Conservation (phyloP, 208 protist genomes). For the Tetramitus jugosus region DNA sequence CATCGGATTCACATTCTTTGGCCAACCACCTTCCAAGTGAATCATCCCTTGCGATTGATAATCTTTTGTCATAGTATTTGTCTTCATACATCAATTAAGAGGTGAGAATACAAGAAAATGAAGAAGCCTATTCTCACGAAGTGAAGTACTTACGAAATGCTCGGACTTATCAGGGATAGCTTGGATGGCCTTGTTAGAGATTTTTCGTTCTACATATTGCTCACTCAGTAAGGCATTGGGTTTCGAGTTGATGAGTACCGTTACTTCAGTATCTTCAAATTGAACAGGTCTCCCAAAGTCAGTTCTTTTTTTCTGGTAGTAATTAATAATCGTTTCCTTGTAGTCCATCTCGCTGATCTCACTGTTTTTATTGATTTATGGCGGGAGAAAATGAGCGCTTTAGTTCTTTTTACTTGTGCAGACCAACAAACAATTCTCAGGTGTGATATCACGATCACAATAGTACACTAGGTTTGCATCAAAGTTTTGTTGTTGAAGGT, state of each 20-base stretch:
- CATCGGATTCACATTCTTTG: constrained; percentile 81
- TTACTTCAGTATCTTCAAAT: constrained; percentile 80
- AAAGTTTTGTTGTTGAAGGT: neutral
- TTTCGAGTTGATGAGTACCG: constrained; percentile 70
- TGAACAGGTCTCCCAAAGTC: constrained; percentile 79
- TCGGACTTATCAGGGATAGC: constrained; percentile 82
- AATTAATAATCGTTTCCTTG: too few species aligned
- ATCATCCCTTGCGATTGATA: constrained; percentile 73
- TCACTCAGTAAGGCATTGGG: constrained; percentile 57
- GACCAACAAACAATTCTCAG: neutral
- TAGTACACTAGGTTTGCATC: constrained; percentile 3
- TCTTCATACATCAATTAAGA: too few species aligned
- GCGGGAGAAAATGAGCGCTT: too few species aligned
- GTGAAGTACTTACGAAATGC: too few species aligned
- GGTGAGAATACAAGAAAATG: too few species aligned
- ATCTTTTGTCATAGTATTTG: constrained; percentile 85
- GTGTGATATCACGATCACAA: neutral
- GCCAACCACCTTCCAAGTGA: constrained; percentile 90
- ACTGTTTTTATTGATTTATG: too few species aligned
- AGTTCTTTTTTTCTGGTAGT: constrained; percentile 71
- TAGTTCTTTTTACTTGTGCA: too few species aligned
- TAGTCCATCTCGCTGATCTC: too few species aligned
- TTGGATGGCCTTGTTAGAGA: constrained; percentile 71
- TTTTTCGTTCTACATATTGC: constrained; percentile 65
- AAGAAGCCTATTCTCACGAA: too few species aligned